Base-by-base conservation (phyloP, 1,139 yeast genomes). In the Candida sanyaensis region DNA sequence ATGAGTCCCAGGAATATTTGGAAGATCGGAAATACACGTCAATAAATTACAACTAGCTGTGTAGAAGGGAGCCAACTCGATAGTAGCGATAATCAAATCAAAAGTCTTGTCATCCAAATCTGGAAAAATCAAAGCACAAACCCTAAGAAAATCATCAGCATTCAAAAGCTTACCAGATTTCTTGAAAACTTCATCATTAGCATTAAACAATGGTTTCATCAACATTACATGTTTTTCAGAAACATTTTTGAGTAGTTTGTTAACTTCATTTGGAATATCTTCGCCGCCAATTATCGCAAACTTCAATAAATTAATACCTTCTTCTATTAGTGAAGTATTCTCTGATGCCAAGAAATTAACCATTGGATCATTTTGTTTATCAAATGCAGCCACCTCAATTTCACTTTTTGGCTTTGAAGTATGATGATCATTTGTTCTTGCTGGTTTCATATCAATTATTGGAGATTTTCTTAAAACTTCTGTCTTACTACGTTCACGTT, bases 271-370 rank as follows among this genome's bases (percentile, higher is more conserved):
- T 0, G 74, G 60, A 26, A 72, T 53, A 11, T 64, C 69, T 50
- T 75, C 79, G 30, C 69, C 67, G 1, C 68, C 69, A 43, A 70
- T 59, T 5, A 75, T 65, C 1, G 80, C 78, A 56, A 65, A 70
- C 41, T 66, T 69, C 37, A 75, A 62, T 24, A 73, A 57, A 44
- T 62, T 64, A 2, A 75, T 59, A 1, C 80, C 80, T 53, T 73
- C 78, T 2, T 49, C 55, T 4, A 68, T 56, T 36, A 63, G 51
- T 9, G 61, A 64, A 4, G 60, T 58, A 45, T 65, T 64, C 10
- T 62, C 53, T 1, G 77, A 71, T 0, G 71, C 62, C 39, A 73
- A 60, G 44, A 71, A 71, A 43, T 64, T 65, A 34, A 70, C 50
- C 17, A 73, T 71, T 3, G 76, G 75, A 46, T 73, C 78, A 8